Conservation (phyloP, 2,329 filamentous ascomycete species). For the Eurotiales sp. region DNA sequence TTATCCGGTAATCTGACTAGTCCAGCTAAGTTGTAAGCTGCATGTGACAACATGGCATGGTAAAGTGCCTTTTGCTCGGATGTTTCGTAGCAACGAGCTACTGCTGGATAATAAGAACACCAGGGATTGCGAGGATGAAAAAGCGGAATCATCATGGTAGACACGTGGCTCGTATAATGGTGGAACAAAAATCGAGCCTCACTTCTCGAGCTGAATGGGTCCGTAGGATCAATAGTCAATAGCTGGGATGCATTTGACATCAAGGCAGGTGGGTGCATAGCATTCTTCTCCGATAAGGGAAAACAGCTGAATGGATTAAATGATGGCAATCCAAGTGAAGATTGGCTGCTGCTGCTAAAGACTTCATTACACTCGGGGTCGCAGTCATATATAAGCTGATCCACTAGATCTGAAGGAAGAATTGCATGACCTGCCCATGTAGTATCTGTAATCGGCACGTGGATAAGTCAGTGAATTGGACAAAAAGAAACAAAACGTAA, state of each 20-base stretch:
- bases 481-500: neutral
- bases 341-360: neutral
- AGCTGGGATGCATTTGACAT: neutral
- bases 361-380: neutral
- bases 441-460: neutral
- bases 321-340: neutral
- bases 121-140: conserved; percentile 20
- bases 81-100: conserved; percentile 12
- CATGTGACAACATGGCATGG: conserved; percentile 2
- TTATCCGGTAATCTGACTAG: neutral
- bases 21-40: conserved; percentile 5
- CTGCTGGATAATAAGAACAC: conserved; percentile 18
- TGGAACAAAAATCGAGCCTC: conserved; percentile 20
- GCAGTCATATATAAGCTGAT: conserved; percentile 4
- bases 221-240: neutral
- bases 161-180: conserved; percentile 19
- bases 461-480: neutral
- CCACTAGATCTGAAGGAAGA: conserved; percentile 1
- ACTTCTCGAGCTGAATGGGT: conserved; percentile 3
- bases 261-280: neutral
- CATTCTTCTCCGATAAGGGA: neutral
- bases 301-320: neutral
- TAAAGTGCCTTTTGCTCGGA: conserved; percentile 7
- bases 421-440: conserved; percentile 5
- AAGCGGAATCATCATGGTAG: conserved; percentile 20